A percentile compares a stretch with the other conserved stretches of the same genome.
These are phyloP conservation scores for Wickerhamomyces rabaulensis DNA, from an alignment of 805 yeast genomes.

Conservation along the genomic window DNA sequence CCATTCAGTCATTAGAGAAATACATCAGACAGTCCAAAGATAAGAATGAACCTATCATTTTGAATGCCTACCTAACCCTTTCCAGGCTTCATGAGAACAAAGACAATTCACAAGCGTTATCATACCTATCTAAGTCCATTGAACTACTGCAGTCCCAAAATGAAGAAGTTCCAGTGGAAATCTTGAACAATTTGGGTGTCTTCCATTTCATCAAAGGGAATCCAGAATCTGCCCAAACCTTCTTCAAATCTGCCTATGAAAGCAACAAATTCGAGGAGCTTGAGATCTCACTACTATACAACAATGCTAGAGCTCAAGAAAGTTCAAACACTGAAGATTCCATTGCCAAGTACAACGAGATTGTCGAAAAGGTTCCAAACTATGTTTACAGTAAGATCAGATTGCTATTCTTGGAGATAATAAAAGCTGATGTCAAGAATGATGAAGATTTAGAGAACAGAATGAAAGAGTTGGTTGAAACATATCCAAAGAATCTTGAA, in stretches of 20 bases:
- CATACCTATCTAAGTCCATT: slow-evolving; percentile 54
- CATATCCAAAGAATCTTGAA: slow-evolving; percentile 62
- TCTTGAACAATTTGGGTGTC: slow-evolving; percentile 82
- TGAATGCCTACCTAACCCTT: slow-evolving; percentile 63
- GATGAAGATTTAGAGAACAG: slow-evolving; percentile 40
- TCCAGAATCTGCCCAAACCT: slow-evolving; percentile 48
- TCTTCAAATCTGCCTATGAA: slow-evolving; percentile 46
- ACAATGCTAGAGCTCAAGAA: slow-evolving; percentile 74
- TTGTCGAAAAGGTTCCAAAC: slow-evolving; percentile 58
- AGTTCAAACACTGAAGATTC: slow-evolving; percentile 26
- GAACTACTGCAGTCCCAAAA: slow-evolving; percentile 35
- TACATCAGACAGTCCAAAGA: slow-evolving; percentile 61
- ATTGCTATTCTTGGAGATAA: slow-evolving; percentile 53
- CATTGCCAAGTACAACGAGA: slow-evolving; percentile 40
- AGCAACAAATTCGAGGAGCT: slow-evolving; percentile 26
- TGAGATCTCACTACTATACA: slow-evolving; percentile 51
- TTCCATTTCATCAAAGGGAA: slow-evolving; percentile 66
- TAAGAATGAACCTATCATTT: slow-evolving; percentile 50
- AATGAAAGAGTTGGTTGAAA: slow-evolving; percentile 47
- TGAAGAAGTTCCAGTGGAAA: slow-evolving; percentile 42
- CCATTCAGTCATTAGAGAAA: slow-evolving; percentile 62
- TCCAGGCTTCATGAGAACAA: slow-evolving; percentile 65
- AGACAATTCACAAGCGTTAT: slow-evolving; percentile 64
- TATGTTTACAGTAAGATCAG: slow-evolving; percentile 76
- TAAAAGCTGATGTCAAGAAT: slow-evolving; percentile 39